Conservation (phyloP, 345 rosid species). For the Isatis tinctoria region DNA sequence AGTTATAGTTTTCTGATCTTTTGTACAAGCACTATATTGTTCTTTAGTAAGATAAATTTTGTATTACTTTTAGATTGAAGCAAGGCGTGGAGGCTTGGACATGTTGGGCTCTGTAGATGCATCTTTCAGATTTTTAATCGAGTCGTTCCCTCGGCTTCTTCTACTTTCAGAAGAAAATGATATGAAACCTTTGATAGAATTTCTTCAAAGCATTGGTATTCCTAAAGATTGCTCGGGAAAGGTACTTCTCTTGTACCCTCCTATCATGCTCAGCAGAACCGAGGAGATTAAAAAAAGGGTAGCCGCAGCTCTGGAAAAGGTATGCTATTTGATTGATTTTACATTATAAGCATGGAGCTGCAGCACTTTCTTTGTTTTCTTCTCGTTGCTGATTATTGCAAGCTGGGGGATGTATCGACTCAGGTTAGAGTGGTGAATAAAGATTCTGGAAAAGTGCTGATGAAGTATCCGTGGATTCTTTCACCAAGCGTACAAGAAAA, state of each 20-base stretch:
- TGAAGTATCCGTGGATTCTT: slow-evolving; percentile 85
- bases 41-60: slow-evolving; percentile 11
- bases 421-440: slow-evolving; percentile 48
- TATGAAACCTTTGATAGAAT: slow-evolving; percentile 50
- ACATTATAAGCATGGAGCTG: neutral
- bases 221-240: slow-evolving; percentile 37
- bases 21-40: neutral
- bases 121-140: slow-evolving; percentile 55
- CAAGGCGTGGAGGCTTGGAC: slow-evolving; percentile 88
- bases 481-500: slow-evolving; percentile 63
- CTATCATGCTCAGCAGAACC: slow-evolving; percentile 42
- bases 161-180: slow-evolving; percentile 55
- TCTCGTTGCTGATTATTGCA: slow-evolving; percentile 19
- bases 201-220: slow-evolving; percentile 54
- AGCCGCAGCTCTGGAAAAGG: slow-evolving; percentile 49
- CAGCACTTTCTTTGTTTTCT: neutral
- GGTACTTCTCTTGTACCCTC: slow-evolving; percentile 68
- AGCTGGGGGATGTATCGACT: slow-evolving; percentile 1
- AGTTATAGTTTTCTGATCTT: neutral
- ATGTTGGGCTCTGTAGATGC: slow-evolving; percentile 56
- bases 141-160: slow-evolving; percentile 84
- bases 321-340: slow-evolving; percentile 24
- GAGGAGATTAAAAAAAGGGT: slow-evolving; percentile 43
- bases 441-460: slow-evolving; percentile 54
- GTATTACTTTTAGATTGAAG: slow-evolving; percentile 56